Conservation (phyloP, 2,329 filamentous ascomycete genomes). For the Penicillium concentricum region DNA sequence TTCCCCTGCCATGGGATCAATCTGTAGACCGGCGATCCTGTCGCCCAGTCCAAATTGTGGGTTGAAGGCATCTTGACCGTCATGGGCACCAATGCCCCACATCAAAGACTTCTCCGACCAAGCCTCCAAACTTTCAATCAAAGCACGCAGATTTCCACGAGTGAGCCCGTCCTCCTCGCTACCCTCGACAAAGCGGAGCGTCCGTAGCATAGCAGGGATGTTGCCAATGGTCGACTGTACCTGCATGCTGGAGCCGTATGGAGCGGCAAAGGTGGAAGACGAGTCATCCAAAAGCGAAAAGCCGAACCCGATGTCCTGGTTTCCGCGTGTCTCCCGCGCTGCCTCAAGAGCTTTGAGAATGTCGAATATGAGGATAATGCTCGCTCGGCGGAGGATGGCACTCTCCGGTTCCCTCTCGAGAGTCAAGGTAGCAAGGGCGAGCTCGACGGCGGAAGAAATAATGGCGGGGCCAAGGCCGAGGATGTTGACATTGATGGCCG, state of each 20-base stretch:
- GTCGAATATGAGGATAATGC: conserved; percentile 41
- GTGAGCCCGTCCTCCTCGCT: conserved; percentile 41
- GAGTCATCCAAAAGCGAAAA: conserved; percentile 36
- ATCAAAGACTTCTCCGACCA: conserved; percentile 45
- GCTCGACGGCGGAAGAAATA: conserved; percentile 38
- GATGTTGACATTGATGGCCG: conserved; percentile 42
- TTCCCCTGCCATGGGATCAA: conserved; percentile 34
- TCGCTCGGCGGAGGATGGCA: conserved; percentile 44
- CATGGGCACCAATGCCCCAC: conserved; percentile 36
- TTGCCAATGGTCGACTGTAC: conserved; percentile 35
- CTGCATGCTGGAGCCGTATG: not conserved
- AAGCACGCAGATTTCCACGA: conserved; percentile 39
- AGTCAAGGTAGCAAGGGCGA: conserved; percentile 41
- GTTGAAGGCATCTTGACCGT: conserved; percentile 11
- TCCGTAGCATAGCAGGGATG: conserved; percentile 40
- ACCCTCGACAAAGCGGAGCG: conserved; percentile 38
- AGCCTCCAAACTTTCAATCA: conserved; percentile 44
- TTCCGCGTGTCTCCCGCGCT: conserved; percentile 31
- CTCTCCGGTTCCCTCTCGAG: conserved; percentile 38
- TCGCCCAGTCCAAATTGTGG: conserved; percentile 37
- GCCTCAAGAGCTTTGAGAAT: conserved; percentile 41
- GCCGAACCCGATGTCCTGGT: conserved; percentile 38
- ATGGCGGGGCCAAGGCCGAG: conserved; percentile 37
- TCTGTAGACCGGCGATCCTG: conserved; percentile 38
- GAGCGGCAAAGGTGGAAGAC: not conserved